phyloP scores from a whole-genome alignment of 371 early-diverging fungal genomes.

The Sporodiniella umbellata region DNA sequence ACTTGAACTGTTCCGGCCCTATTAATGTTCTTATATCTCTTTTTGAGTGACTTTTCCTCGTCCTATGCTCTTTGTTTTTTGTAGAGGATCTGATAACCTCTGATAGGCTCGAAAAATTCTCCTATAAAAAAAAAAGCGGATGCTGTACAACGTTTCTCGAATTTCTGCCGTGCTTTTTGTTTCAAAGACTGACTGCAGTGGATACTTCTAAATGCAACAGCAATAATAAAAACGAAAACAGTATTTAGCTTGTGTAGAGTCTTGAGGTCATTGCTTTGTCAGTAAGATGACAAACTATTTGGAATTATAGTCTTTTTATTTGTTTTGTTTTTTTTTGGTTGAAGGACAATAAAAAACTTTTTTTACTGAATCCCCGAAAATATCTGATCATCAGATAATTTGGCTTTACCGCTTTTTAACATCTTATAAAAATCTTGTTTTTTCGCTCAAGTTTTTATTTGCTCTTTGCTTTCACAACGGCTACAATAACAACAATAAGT shows the following conservation, averaged over 20 bases:
- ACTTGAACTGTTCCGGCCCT: no score
- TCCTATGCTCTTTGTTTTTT: no score
- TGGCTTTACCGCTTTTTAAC: background rate
- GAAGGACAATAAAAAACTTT: background rate
- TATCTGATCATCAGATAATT: constrained; percentile 22
- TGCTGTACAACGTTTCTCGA: background rate
- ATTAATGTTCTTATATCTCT: no score
- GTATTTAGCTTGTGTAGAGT: no score
- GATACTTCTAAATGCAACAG: background rate
- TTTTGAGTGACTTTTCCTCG: no score
- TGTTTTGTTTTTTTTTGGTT: background rate
- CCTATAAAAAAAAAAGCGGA: background rate
- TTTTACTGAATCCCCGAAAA: constrained; percentile 8
- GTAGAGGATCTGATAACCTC: background rate
- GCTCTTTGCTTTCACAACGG: background rate
- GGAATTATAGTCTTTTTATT: background rate
- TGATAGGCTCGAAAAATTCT: background rate
- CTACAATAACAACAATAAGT: background rate
- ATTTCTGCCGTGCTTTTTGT: background rate
- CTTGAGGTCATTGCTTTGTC: no score
- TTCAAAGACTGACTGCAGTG: background rate
- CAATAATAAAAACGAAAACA: background rate
- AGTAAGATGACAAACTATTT: no score
- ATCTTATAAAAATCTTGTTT: background rate
- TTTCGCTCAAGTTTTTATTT: background rate